A percentile compares a stretch with the other conserved stretches of the same genome.
Evolutionary conservation across 345 rosid species (phyloP).

Genomic region (Lumnitzera littorea): DNA sequence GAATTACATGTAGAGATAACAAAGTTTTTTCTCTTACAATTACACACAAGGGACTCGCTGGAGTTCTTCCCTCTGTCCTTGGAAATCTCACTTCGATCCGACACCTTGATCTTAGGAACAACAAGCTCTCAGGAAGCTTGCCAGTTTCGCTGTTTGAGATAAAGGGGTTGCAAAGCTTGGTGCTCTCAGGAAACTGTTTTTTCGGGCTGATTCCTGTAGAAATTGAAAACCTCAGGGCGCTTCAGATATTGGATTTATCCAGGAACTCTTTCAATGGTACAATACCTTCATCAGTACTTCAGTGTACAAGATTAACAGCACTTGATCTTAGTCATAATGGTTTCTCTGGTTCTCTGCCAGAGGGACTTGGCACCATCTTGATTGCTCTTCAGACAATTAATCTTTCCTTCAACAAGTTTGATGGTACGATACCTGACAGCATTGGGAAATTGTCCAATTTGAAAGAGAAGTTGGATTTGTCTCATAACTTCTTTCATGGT

Average conservation of each 20-base stretch:
- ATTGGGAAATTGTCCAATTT: conserved; percentile 50
- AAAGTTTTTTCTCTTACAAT: conserved; percentile 47
- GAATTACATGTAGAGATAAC: conserved; percentile 45
- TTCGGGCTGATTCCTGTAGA: conserved; percentile 61
- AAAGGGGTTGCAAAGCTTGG: conserved; percentile 55
- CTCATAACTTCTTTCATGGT: conserved; percentile 68
- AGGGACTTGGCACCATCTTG: conserved; percentile 29
- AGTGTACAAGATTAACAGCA: conserved; percentile 43
- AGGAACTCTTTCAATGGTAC: conserved; percentile 47
- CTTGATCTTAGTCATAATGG: conserved; percentile 53
- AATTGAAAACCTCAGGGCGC: conserved; percentile 44
- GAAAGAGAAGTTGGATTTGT: conserved; percentile 59
- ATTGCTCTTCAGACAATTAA: conserved; percentile 38
- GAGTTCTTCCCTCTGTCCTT: conserved; percentile 48
- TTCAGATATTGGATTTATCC: conserved; percentile 53
- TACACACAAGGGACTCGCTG: conserved; percentile 44
- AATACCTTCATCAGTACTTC: conserved; percentile 35
- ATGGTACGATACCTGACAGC: conserved; percentile 50
- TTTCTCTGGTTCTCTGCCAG: conserved; percentile 54
- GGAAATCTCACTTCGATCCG: conserved; percentile 53
- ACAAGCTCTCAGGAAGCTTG: conserved; percentile 51
- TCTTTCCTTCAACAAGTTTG: conserved; percentile 55
- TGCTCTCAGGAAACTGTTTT: conserved; percentile 62
- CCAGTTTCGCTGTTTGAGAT: conserved; percentile 47
- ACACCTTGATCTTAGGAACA: conserved; percentile 54